A percentile compares a stretch with the other conserved stretches of the same genome.
phyloP scores from a whole-genome alignment of 1,284 basidiomycete species.

The Fomitopsis schrenkii region DNA sequence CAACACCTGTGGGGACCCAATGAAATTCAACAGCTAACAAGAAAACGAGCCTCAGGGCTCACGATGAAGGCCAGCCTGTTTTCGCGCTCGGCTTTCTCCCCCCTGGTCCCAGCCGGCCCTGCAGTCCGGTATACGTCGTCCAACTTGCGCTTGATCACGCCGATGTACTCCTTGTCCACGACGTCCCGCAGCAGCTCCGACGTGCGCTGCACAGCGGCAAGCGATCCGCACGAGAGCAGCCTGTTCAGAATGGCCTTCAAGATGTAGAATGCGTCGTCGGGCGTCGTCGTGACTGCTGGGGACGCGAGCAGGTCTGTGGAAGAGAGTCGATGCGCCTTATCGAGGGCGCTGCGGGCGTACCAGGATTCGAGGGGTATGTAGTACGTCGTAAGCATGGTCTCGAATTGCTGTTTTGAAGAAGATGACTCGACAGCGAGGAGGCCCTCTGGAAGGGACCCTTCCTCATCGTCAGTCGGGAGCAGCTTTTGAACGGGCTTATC shows the following conservation, averaged over 20 bases:
- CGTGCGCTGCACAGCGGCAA: conserved; percentile 54
- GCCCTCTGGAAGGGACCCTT: conserved; percentile 10
- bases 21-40: not conserved
- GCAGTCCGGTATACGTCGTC: conserved; percentile 80
- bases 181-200: conserved; percentile 64
- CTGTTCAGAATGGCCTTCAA: conserved; percentile 80
- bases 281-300: conserved; percentile 65
- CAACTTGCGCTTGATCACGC: conserved; percentile 76
- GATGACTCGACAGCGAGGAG: conserved; percentile 45
- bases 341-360: conserved; percentile 86
- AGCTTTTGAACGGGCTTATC: conserved; percentile 1
- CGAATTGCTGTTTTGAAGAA: conserved; percentile 57
- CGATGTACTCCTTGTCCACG: conserved; percentile 78
- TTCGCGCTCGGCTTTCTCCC: conserved; percentile 77
- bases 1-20: conserved; percentile 51
- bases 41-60: conserved; percentile 27
- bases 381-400: conserved; percentile 66
- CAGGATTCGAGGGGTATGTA: conserved; percentile 91
- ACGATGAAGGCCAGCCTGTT: conserved; percentile 79
- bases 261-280: conserved; percentile 94
- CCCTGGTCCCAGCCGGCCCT: conserved; percentile 40
- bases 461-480: not conserved
- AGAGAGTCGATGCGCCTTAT: conserved; percentile 80
- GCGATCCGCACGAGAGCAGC: conserved; percentile 70
- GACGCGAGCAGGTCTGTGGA: conserved; percentile 63